Evolutionary conservation across 768 basidiomycete species (phyloP).

Genomic region (Lentinula lateritia): DNA sequence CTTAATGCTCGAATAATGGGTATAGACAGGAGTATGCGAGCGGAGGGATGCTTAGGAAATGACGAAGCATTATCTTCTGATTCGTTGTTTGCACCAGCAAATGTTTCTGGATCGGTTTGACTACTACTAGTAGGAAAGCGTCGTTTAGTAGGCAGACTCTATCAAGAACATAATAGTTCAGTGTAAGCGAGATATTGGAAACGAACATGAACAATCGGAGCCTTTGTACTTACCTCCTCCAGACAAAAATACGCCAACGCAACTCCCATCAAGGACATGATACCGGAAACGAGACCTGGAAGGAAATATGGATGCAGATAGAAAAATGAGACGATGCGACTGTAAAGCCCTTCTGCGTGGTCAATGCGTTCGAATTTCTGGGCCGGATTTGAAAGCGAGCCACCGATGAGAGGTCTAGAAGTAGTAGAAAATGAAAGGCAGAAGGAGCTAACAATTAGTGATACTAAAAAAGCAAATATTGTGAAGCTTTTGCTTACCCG

Average conservation of each 20-base stretch:
- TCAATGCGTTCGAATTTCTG: slow-evolving; percentile 39
- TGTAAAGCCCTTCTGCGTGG: neutral
- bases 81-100: neutral
- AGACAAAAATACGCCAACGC: slow-evolving; percentile 42
- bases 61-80: neutral
- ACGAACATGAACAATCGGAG: no score
- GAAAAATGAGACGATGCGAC: slow-evolving; percentile 28
- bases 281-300: slow-evolving; percentile 47
- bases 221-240: slow-evolving; percentile 40
- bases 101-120: neutral
- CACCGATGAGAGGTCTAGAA: slow-evolving; percentile 56
- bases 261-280: slow-evolving; percentile 35
- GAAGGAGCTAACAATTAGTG: neutral
- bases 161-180: neutral
- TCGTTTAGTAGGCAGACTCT: slow-evolving; percentile 42
- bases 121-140: slow-evolving; percentile 18
- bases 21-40: slow-evolving; percentile 31
- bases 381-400: slow-evolving; percentile 53
- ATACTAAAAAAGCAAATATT: neutral
- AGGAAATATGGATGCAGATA: slow-evolving; percentile 53
- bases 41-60: neutral
- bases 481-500: slow-evolving; percentile 28
- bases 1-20: slow-evolving; percentile 51
- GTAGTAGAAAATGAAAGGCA: slow-evolving; percentile 42
- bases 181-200: neutral